Percentiles rank a stretch among this genome's conserved stretches.
phyloP scores from a whole-genome alignment of 148 eudicot species.

The Camellia lanceoleosa region DNA sequence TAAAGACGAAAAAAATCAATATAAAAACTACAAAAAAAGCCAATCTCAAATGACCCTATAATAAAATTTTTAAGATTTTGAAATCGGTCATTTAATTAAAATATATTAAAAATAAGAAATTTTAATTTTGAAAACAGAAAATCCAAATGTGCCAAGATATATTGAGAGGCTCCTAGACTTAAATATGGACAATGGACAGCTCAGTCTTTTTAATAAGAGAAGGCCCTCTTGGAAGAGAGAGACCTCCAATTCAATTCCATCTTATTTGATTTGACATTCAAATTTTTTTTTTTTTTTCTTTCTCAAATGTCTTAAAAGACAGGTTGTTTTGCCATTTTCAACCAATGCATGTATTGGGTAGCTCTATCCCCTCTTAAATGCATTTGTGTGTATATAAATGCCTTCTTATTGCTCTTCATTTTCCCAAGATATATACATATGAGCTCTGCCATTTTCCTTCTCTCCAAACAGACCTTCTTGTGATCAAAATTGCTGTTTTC shows the following conservation, averaged over 20 bases:
- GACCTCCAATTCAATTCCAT: not conserved
- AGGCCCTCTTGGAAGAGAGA: not conserved
- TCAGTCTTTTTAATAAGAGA: too few relatives aligned
- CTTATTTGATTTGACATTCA: not conserved
- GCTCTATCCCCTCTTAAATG: slow-evolving; percentile 14
- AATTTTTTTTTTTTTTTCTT: not conserved
- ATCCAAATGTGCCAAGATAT: too few relatives aligned
- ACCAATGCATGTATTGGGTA: slow-evolving; percentile 14
- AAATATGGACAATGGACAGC: too few relatives aligned
- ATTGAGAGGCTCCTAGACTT: too few relatives aligned
- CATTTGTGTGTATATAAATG: slow-evolving; percentile 7
- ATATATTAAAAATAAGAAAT: too few relatives aligned
- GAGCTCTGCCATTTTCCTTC: not conserved
- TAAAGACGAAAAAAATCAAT: too few relatives aligned
- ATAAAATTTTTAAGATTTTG: too few relatives aligned
- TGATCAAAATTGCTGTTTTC: not conserved
- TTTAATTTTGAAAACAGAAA: too few relatives aligned
- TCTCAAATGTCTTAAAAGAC: not conserved
- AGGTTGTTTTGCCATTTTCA: not conserved
- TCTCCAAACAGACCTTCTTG: not conserved
- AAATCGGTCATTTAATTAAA: too few relatives aligned
- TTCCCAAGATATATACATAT: not conserved
- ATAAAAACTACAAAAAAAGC: too few relatives aligned
- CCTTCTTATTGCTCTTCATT: not conserved
- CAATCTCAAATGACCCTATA: too few relatives aligned